These are phyloP conservation scores for Cardamine occulta DNA, from an alignment of 345 rosid species.

Conservation along the genomic window DNA sequence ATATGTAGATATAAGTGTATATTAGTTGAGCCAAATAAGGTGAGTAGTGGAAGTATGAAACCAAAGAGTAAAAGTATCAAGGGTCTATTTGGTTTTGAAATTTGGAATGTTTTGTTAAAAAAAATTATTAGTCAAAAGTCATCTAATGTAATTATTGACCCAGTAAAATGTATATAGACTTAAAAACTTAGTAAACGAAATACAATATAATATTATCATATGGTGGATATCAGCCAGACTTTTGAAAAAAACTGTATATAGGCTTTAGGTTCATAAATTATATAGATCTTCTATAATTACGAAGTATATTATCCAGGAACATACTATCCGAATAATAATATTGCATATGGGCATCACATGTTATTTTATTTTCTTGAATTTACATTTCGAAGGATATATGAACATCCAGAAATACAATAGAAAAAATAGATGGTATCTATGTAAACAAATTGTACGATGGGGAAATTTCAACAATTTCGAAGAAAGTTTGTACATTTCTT, in stretches of 20 bases:
- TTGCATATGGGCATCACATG: background rate
- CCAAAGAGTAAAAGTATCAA: background rate
- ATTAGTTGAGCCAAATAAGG: background rate
- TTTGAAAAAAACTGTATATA: background rate
- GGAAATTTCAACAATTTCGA: slow-evolving; percentile 28
- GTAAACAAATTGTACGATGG: background rate
- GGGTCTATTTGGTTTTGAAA: background rate
- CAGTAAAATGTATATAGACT: background rate
- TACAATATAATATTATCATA: background rate
- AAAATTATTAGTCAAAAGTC: background rate
- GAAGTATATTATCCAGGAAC: background rate
- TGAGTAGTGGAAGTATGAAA: background rate
- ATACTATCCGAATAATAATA: background rate
- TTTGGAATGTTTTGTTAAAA: background rate
- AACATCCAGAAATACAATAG: background rate
- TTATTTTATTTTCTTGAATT: background rate
- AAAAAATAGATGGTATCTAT: background rate
- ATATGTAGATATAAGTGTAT: background rate
- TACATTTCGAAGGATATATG: background rate
- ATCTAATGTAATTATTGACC: background rate
- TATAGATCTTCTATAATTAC: background rate
- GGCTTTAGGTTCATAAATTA: background rate
- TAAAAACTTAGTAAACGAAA: background rate
- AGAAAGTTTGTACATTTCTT: slow-evolving; percentile 7
- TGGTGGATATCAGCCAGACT: slow-evolving; percentile 1